These are phyloP conservation scores for Monascus ruber DNA, from an alignment of 2,329 filamentous ascomycete species.

Conservation along the genomic window DNA sequence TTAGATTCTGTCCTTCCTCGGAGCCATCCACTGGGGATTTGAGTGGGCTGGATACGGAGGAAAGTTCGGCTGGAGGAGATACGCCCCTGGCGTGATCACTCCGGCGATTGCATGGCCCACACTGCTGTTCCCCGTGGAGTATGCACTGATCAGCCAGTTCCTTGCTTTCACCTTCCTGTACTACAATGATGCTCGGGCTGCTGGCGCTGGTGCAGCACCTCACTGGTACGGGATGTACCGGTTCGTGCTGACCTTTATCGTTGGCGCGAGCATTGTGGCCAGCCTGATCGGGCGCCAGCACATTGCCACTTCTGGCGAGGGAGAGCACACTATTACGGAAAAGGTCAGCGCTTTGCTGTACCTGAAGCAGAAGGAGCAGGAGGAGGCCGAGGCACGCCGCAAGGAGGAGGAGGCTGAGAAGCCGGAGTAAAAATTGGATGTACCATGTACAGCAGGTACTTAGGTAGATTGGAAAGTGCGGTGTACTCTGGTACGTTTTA, in stretches of 20 bases:
- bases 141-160: slow-evolving; percentile 78
- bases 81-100: slow-evolving; percentile 69
- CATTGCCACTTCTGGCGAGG: slow-evolving; percentile 38
- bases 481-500: too few species aligned
- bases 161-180: slow-evolving; percentile 74
- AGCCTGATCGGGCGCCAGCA: slow-evolving; percentile 74
- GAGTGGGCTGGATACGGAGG: slow-evolving; percentile 64
- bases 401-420: slow-evolving; percentile 18
- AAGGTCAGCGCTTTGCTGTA: slow-evolving; percentile 43
- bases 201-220: slow-evolving; percentile 65
- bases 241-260: slow-evolving; percentile 82
- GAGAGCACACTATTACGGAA: slow-evolving; percentile 33
- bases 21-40: slow-evolving; percentile 86
- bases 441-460: not conserved
- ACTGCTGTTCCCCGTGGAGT: slow-evolving; percentile 69
- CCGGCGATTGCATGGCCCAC: slow-evolving; percentile 84
- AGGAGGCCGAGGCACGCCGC: slow-evolving; percentile 29
- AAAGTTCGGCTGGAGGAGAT: slow-evolving; percentile 63
- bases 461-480: not conserved
- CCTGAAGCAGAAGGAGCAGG: slow-evolving; percentile 35
- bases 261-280: slow-evolving; percentile 69
- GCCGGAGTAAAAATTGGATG: slow-evolving; percentile 21
- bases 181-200: slow-evolving; percentile 67
- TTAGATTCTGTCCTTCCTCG: slow-evolving; percentile 83
- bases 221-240: slow-evolving; percentile 82